Evolutionary conservation across 129 eudicot species (phyloP), one percentile per base, ranked within the genome.

Genomic region (Escallonia herrerae): DNA sequence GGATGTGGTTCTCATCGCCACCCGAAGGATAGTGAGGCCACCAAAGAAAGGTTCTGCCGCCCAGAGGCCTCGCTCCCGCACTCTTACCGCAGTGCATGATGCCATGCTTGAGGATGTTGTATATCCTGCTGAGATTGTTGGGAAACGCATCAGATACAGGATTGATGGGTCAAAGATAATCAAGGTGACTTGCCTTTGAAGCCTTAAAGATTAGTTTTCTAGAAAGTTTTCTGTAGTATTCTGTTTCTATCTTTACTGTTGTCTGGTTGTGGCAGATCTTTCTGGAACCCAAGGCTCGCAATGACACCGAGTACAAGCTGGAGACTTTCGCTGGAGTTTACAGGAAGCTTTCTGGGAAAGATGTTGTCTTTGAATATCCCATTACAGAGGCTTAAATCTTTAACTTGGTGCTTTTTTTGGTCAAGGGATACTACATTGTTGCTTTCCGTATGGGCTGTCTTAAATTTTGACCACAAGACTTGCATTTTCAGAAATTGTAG

Each of bases 11-110:
- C 38, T 87, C 43, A 79, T 87, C 65, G 95, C 95, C 54, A 83
- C 95, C 9, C 61, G 90, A 69, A 87, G 90, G 54, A 87, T 87
- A 48, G 37, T 84, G 72, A 74, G 83, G 6, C 95, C 95, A 38
- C 95, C 95, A 12, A 87, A 87, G 85, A 87, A 84, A 69, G 95
- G 95, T 15, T 81, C 95, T 43, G 95, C 90, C 3, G 90, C 70
- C 41, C 76, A 72, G 71, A 68, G 95, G 43, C 95, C 95, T 4
- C 79, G 95, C 5, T 65, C 78, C 73, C 85, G 90, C 40, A 87
- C 95, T 14, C 80, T 87, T 22, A 87, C 95, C 40, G 77, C 95
- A 15, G 95, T 83, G 41, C 90, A 87, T 45, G 90, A 87, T 67
- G 80, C 83, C 59, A 84, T 87, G 72, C 87, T 87, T 3, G 86